Conservation (phyloP, 345 rosid genomes). For the Cardamine resedifolia region DNA sequence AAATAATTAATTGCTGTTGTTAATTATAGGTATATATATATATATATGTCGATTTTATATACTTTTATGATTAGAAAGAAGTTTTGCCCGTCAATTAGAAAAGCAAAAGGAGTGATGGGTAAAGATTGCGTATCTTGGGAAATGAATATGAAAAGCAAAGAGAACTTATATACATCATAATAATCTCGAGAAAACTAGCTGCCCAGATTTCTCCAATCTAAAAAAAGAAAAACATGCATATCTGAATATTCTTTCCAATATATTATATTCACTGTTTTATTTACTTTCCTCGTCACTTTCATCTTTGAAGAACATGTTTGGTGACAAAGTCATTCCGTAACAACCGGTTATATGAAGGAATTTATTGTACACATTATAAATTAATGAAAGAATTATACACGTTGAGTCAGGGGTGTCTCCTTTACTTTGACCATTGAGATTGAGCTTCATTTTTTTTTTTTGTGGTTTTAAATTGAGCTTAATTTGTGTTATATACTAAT, state of each 20-base stretch:
- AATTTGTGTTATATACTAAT: not conserved
- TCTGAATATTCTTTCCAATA: not conserved
- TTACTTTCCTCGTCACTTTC: constrained; percentile 19
- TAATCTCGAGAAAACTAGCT: constrained; percentile 17
- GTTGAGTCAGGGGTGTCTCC: not conserved
- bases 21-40: too few species aligned
- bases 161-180: not conserved
- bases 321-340: constrained; percentile 25
- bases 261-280: constrained; percentile 20
- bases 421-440: not conserved
- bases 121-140: constrained; percentile 39
- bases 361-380: not conserved
- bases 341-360: not conserved
- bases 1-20: not conserved
- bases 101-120: constrained; percentile 36
- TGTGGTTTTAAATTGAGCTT: too few species aligned
- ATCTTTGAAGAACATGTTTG: constrained; percentile 25
- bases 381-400: not conserved
- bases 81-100: constrained; percentile 36
- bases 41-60: constrained; percentile 11
- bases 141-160: constrained; percentile 31
- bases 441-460: too few species aligned
- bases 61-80: constrained; percentile 32
- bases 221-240: not conserved
- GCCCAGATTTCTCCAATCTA: constrained; percentile 2